phyloP scores from a whole-genome alignment of 148 eudicot genomes.

The Chenopodium suecicum region DNA sequence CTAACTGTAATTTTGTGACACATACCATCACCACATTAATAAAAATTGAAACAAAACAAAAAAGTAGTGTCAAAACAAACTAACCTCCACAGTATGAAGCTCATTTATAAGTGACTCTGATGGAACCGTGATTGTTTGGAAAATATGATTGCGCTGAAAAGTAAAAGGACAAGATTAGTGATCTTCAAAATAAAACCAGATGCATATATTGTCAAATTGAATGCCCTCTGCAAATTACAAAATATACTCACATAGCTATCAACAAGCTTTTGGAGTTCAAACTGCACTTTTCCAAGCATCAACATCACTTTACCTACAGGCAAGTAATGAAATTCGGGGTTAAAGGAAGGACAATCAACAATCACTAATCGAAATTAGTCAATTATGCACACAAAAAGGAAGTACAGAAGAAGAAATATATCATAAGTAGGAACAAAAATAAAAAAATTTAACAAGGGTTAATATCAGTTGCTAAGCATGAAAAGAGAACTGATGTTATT shows the following conservation, averaged over 20 bases:
- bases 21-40: not conserved
- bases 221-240: not conserved
- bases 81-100: constrained; percentile 82
- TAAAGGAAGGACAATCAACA: not conserved
- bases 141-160: constrained; percentile 83
- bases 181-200: not conserved
- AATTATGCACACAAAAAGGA: not conserved
- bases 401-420: too few species aligned
- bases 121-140: constrained; percentile 78
- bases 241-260: constrained; percentile 75
- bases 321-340: not conserved
- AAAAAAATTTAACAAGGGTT: too few species aligned
- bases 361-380: too few species aligned
- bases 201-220: not conserved
- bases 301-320: constrained; percentile 77
- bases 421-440: too few species aligned
- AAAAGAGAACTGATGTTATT: too few species aligned
- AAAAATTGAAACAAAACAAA: not conserved
- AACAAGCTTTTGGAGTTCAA: constrained; percentile 79
- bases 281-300: constrained; percentile 85
- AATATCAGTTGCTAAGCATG: too few species aligned
- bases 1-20: not conserved
- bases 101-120: constrained; percentile 96
- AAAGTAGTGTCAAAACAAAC: constrained; percentile 15
- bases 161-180: constrained; percentile 19